A percentile compares a stretch with the other conserved stretches of the same genome.
Evolutionary conservation across 805 yeast genomes (phyloP).

Genomic region (Isabelozyma gotoi): DNA sequence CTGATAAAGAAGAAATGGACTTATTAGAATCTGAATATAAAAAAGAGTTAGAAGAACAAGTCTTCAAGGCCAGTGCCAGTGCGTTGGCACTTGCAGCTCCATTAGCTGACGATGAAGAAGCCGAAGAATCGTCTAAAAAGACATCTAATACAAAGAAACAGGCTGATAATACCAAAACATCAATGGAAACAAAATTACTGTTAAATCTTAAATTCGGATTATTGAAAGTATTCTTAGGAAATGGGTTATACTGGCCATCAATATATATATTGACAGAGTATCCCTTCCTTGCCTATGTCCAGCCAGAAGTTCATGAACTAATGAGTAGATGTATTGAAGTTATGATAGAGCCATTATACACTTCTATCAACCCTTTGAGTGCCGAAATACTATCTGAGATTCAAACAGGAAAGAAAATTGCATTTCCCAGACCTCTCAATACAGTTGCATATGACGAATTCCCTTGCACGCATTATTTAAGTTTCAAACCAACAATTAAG

Average conservation of each 20-base stretch:
- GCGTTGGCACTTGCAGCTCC: constrained; percentile 91
- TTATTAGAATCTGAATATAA: constrained; percentile 45
- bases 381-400: constrained; percentile 18
- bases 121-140: constrained; percentile 23
- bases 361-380: constrained; percentile 17
- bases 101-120: constrained; percentile 64
- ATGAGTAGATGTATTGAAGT: constrained; percentile 50
- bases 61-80: constrained; percentile 63
- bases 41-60: constrained; percentile 50
- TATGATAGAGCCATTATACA: constrained; percentile 50
- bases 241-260: constrained; percentile 65
- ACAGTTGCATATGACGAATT: constrained; percentile 26
- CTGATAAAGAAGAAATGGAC: constrained; percentile 48
- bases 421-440: constrained; percentile 24
- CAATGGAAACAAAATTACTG: constrained; percentile 13
- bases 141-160: constrained; percentile 10
- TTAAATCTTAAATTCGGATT: constrained; percentile 35
- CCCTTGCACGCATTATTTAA: constrained; percentile 15
- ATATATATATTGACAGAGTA: constrained; percentile 55
- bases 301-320: constrained; percentile 46
- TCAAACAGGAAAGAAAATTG: constrained; percentile 18
- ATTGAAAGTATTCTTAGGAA: constrained; percentile 51
- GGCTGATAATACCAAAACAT: constrained; percentile 4
- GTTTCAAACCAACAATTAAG: constrained; percentile 30
- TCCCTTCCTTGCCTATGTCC: constrained; percentile 60